Evolutionary conservation across 352 stramenopile species (phyloP), one percentile per base, ranked within the genome.

Genomic region (Phytopythium montanum): DNA sequence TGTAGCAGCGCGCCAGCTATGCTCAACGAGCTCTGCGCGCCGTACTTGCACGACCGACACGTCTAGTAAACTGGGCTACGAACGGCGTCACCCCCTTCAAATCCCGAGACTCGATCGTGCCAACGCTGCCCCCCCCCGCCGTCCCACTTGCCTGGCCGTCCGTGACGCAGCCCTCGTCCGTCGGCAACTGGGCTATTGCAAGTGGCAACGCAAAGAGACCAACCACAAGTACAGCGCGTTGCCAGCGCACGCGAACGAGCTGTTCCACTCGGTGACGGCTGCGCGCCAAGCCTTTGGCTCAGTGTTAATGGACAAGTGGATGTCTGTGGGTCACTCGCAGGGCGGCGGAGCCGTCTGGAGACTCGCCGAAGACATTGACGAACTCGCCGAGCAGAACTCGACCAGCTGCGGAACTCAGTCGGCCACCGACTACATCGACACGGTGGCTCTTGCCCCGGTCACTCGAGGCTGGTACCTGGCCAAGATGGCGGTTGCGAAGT

Each of bases 261-360:
- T 62, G 29, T 62, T 56, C 34, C 38, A 62, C 56, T 62, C 56
- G 34, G n/a, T 62, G 18, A 34, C 2, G 21, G 56, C 56, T 8
- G 56, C 56, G n/a, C 56, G 56, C 10, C 56, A 62, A 13, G 56
- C 56, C 0, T 62, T 62, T 14, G 56, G 56, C 3, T 23, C 29
- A 18, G 45, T 56, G 9, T 31, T 62, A 23, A 34, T 29, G 8
- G 19, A 26, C 31, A 19, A 62, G 10, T 62, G 56, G 56, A 54
- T 62, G 45, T 29, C 44, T 0, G 56, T 62, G 16, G 56, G 56
- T 10, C 56, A 62, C 29, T 62, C 56, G 8, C 56, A 62, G 45
- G 56, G 56, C 25, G 56, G 56, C 23, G 56, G 21, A 13, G 21
- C 56, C n/a, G 56, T 44, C 5, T 62, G 56, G 56, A 42, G 54